Conservation (phyloP, 1,139 yeast species). For the Pichia sp. region DNA sequence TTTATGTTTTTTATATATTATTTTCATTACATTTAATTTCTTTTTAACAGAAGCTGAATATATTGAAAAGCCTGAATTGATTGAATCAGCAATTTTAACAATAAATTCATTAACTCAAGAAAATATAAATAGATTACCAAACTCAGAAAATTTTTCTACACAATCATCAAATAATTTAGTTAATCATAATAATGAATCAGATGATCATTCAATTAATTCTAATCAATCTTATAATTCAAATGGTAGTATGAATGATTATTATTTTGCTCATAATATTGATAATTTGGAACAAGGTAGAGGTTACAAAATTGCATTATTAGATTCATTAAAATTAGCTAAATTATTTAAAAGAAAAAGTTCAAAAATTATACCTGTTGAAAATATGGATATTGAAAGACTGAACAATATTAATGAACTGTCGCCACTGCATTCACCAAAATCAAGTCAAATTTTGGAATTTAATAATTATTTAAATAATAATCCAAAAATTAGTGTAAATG, state of each 20-base stretch:
- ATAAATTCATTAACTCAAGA: neutral
- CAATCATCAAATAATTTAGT: too few relatives aligned
- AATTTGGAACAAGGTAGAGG: conserved; percentile 24
- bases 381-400: conserved; percentile 6
- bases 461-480: neutral
- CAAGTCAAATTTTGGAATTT: neutral
- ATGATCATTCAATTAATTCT: neutral
- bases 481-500: neutral
- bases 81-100: neutral
- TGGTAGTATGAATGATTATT: conserved; percentile 14
- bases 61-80: neutral
- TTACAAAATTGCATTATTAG: conserved; percentile 25
- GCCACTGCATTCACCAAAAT: conserved; percentile 3
- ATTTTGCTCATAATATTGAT: conserved; percentile 22
- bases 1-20: conserved; percentile 38
- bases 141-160: neutral
- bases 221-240: conserved; percentile 6
- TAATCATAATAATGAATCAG: too few relatives aligned
- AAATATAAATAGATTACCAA: neutral
- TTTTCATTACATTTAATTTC: conserved; percentile 33
- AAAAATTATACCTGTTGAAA: neutral
- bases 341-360: conserved; percentile 8
- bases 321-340: conserved; percentile 26
- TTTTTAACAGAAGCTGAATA: conserved; percentile 16
- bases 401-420: neutral